These are phyloP conservation scores for Saccharomycopsis babjevae DNA, from an alignment of 805 yeast genomes.

Conservation along the genomic window DNA sequence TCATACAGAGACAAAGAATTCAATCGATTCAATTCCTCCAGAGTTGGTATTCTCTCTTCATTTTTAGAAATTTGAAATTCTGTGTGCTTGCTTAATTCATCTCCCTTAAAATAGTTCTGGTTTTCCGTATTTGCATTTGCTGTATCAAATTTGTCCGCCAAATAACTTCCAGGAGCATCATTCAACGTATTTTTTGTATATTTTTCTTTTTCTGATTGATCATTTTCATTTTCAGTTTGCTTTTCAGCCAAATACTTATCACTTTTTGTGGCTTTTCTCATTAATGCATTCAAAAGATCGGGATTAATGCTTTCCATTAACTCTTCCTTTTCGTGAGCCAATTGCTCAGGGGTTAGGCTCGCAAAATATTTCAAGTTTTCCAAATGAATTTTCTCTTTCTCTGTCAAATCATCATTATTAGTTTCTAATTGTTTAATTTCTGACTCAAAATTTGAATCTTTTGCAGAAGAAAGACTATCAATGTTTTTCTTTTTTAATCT, in stretches of 20 bases:
- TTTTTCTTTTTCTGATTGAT: constrained; percentile 23
- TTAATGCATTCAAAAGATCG: constrained; percentile 44
- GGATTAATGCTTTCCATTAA: constrained; percentile 62
- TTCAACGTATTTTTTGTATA: background rate
- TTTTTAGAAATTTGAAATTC: constrained; percentile 19
- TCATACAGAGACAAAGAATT: constrained; percentile 36
- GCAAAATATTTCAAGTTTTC: constrained; percentile 60
- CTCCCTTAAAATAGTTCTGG: background rate
- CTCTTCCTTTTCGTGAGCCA: constrained; percentile 55
- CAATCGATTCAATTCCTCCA: constrained; percentile 29
- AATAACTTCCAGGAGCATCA: background rate
- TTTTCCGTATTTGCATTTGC: background rate
- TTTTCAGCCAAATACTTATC: constrained; percentile 27
- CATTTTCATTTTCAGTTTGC: constrained; percentile 29
- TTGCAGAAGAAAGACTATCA: constrained; percentile 20
- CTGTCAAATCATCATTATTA: constrained; percentile 31
- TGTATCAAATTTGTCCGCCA: background rate
- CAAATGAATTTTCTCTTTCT: constrained; percentile 63
- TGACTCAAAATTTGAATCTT: constrained; percentile 2
- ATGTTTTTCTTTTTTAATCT: constrained; percentile 30
- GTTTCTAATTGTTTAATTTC: constrained; percentile 2
- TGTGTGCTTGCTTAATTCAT: constrained; percentile 5
- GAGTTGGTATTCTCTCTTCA: constrained; percentile 16
- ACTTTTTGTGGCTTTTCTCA: constrained; percentile 45
- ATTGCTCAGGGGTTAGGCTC: constrained; percentile 55